phyloP scores from a whole-genome alignment of 805 yeast genomes.

The Candida sithepensis region DNA sequence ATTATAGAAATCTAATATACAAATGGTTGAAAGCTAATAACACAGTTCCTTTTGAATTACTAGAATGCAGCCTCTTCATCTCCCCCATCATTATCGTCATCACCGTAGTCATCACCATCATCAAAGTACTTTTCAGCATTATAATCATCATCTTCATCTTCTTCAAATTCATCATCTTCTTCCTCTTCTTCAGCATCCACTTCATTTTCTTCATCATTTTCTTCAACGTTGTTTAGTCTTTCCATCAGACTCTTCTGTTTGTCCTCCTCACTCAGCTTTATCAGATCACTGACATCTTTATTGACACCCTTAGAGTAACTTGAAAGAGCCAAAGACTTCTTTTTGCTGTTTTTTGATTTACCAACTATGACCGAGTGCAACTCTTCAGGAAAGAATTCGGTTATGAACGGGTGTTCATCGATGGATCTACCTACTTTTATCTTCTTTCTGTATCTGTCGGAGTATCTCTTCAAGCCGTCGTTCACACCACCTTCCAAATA shows the following conservation, averaged over 20 bases:
- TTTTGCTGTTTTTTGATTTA: constrained; percentile 43
- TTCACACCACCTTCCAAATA: constrained; percentile 40
- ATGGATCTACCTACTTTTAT: constrained; percentile 68
- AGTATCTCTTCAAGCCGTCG: constrained; percentile 78
- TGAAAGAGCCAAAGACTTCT: constrained; percentile 41
- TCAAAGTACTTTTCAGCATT: constrained; percentile 79
- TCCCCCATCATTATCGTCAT: constrained; percentile 50
- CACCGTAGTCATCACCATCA: constrained; percentile 60
- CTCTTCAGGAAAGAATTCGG: constrained; percentile 74
- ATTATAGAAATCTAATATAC: too few species aligned
- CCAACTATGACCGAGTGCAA: constrained; percentile 69
- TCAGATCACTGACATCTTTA: constrained; percentile 31
- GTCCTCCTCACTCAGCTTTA: constrained; percentile 25
- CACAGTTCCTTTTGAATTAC: constrained; percentile 1
- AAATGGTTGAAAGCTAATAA: too few species aligned
- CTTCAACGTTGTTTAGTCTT: constrained; percentile 33
- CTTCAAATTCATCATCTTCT: constrained; percentile 66
- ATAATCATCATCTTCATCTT: constrained; percentile 74
- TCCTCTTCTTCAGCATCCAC: constrained; percentile 47
- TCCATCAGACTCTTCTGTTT: constrained; percentile 30
- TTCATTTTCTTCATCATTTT: constrained; percentile 42
- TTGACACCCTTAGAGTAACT: constrained; percentile 37
- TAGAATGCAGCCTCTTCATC: constrained; percentile 71
- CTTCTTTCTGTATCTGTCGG: constrained; percentile 73
- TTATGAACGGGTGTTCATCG: constrained; percentile 72